Evolutionary conservation across 148 eudicot genomes (phyloP).

Genomic region (Fallopia convolvulus): DNA sequence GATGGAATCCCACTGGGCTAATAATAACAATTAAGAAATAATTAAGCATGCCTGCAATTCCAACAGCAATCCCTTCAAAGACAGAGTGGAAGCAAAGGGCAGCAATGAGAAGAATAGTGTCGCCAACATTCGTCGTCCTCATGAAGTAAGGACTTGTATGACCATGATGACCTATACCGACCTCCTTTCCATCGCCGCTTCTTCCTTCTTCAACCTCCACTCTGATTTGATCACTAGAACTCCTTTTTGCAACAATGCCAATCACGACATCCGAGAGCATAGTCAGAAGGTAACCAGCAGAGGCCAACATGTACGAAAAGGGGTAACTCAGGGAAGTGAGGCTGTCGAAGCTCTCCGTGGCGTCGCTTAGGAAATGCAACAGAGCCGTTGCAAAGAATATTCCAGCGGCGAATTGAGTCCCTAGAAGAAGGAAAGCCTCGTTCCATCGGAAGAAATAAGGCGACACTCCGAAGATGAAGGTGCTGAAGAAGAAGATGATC

Average conservation of each 20-base stretch:
- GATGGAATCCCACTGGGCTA: background rate
- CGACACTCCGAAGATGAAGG: slow-evolving; percentile 63
- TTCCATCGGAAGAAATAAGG: slow-evolving; percentile 64
- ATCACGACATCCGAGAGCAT: slow-evolving; percentile 59
- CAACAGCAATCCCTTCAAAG: slow-evolving; percentile 85
- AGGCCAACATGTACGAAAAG: slow-evolving; percentile 63
- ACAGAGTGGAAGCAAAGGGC: slow-evolving; percentile 78
- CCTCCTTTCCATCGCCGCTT: background rate
- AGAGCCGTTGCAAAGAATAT: slow-evolving; percentile 13
- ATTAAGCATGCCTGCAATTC: slow-evolving; percentile 48
- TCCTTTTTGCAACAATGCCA: slow-evolving; percentile 18
- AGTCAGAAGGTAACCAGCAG: slow-evolving; percentile 54
- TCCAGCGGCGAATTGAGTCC: slow-evolving; percentile 78
- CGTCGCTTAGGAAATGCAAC: slow-evolving; percentile 15
- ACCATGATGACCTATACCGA: background rate
- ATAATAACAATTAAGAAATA: background rate
- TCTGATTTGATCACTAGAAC: slow-evolving; percentile 4
- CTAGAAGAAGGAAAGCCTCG: slow-evolving; percentile 55
- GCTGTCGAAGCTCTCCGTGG: slow-evolving; percentile 27
- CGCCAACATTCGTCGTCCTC: slow-evolving; percentile 43
- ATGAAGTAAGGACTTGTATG: slow-evolving; percentile 24
- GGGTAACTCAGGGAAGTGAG: slow-evolving; percentile 46
- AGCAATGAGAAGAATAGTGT: slow-evolving; percentile 53
- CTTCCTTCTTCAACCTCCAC: slow-evolving; percentile 2
- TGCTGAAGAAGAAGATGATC: slow-evolving; percentile 50